Conservation (phyloP, 23 red algal genomes). For the Agarophyton chilense region DNA sequence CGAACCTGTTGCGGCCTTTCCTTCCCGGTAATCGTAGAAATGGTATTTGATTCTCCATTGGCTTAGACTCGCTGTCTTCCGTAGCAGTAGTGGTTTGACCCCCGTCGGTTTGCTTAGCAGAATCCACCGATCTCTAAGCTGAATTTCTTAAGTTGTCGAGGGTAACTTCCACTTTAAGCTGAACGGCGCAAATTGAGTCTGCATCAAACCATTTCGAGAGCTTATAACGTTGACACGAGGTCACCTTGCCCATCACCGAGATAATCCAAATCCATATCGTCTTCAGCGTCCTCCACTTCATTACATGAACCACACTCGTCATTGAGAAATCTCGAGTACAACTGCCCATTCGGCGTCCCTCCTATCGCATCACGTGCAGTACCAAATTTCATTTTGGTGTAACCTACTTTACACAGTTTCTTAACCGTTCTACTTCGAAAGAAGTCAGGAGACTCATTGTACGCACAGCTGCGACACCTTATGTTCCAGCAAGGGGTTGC, state of each 20-base stretch:
- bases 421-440: background rate
- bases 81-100: background rate
- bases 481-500: background rate
- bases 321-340: background rate
- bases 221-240: no score
- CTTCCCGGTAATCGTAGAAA: background rate
- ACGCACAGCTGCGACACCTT: background rate
- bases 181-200: no score
- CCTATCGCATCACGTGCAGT: background rate
- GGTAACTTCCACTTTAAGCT: no score
- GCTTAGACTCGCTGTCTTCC: background rate
- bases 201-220: no score
- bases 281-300: background rate
- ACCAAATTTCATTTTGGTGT: background rate
- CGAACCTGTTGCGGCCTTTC: conserved; percentile 1
- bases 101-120: background rate
- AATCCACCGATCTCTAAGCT: background rate
- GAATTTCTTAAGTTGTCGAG: background rate
- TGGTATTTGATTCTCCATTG: background rate
- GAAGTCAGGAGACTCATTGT: background rate
- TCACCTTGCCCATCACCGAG: no score
- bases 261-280: conserved; percentile 4
- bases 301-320: background rate
- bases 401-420: background rate
- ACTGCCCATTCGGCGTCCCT: background rate